phyloP scores from a whole-genome alignment of 164 flowering plant species.

The Kalanchoe fedtschenkoi region DNA sequence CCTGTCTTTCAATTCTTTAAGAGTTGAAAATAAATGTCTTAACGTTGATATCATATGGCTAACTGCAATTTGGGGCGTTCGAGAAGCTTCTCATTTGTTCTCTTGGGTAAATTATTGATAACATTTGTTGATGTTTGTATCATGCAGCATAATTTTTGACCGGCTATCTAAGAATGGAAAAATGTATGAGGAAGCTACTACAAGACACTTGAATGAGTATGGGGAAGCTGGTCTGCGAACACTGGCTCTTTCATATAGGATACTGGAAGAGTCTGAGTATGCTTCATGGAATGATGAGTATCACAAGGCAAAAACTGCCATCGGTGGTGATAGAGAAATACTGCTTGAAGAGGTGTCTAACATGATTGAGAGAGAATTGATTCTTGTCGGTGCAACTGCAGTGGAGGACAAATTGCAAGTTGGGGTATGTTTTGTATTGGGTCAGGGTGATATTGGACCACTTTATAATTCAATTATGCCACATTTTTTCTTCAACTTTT shows the following conservation, averaged over 20 bases:
- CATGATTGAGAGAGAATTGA: slow-evolving; percentile 75
- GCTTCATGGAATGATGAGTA: slow-evolving; percentile 77
- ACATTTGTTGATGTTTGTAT: neutral
- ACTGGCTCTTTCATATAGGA: slow-evolving; percentile 80
- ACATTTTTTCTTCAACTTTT: slow-evolving; percentile 6
- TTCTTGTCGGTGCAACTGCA: slow-evolving; percentile 93
- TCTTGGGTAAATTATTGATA: neutral
- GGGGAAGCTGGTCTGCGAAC: slow-evolving; percentile 98
- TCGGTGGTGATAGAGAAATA: slow-evolving; percentile 76
- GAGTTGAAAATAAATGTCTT: neutral
- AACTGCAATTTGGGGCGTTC: neutral
- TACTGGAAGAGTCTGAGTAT: slow-evolving; percentile 77
- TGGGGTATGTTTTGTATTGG: slow-evolving; percentile 45
- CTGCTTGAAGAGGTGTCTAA: slow-evolving; percentile 75
- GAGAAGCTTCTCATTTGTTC: neutral
- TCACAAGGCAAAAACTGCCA: slow-evolving; percentile 62
- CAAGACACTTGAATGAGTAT: slow-evolving; percentile 77
- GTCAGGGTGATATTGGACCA: neutral
- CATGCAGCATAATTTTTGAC: slow-evolving; percentile 87
- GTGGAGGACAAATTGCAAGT: slow-evolving; percentile 96
- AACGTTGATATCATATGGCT: neutral
- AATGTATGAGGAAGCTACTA: slow-evolving; percentile 57
- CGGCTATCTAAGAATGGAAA: slow-evolving; percentile 75
- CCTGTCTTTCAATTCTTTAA: neutral
- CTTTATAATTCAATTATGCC: neutral